Evolutionary conservation across 2,329 filamentous ascomycete genomes (phyloP).

Genomic region (Hirsutella rhossiliensis): DNA sequence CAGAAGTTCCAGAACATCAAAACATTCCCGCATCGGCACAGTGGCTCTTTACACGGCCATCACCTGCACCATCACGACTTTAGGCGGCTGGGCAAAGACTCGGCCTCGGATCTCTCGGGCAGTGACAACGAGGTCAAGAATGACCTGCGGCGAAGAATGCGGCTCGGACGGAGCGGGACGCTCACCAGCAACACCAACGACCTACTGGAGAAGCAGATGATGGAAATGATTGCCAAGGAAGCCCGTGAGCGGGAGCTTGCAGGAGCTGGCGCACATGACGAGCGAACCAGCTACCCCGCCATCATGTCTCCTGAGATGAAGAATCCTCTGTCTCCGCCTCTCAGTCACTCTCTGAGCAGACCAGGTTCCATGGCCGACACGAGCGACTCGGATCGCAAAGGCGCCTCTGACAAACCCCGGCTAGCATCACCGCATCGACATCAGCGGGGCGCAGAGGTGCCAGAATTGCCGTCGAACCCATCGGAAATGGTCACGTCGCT

Average conservation of each 20-base stretch:
- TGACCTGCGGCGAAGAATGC: slow-evolving; percentile 18
- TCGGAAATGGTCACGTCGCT: slow-evolving; percentile 34
- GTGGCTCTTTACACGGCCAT: slow-evolving; percentile 30
- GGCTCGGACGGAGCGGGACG: slow-evolving; percentile 28
- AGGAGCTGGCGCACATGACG: slow-evolving; percentile 18
- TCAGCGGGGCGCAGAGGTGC: slow-evolving; percentile 34
- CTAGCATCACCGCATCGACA: slow-evolving; percentile 11
- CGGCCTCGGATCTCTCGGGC: slow-evolving; percentile 49
- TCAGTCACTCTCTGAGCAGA: slow-evolving; percentile 20
- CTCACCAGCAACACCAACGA: slow-evolving; percentile 36
- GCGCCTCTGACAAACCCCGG: slow-evolving; percentile 8
- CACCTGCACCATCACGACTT: slow-evolving; percentile 31
- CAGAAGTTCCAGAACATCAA: slow-evolving; percentile 47
- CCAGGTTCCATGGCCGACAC: slow-evolving; percentile 25
- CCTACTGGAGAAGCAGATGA: slow-evolving; percentile 49
- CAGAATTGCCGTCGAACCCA: slow-evolving; percentile 17
- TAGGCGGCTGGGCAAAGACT: slow-evolving; percentile 34
- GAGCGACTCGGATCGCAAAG: slow-evolving; percentile 26
- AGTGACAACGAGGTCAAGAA: slow-evolving; percentile 33
- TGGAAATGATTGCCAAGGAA: slow-evolving; percentile 46
- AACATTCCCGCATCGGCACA: slow-evolving; percentile 42
- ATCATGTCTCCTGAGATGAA: slow-evolving; percentile 20
- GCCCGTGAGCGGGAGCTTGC: slow-evolving; percentile 28
- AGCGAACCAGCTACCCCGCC: slow-evolving; percentile 11
- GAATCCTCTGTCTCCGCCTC: slow-evolving; percentile 11